These are phyloP conservation scores for Fusarium keratoplasticum DNA, from an alignment of 2,329 filamentous ascomycete genomes.

Conservation along the genomic window DNA sequence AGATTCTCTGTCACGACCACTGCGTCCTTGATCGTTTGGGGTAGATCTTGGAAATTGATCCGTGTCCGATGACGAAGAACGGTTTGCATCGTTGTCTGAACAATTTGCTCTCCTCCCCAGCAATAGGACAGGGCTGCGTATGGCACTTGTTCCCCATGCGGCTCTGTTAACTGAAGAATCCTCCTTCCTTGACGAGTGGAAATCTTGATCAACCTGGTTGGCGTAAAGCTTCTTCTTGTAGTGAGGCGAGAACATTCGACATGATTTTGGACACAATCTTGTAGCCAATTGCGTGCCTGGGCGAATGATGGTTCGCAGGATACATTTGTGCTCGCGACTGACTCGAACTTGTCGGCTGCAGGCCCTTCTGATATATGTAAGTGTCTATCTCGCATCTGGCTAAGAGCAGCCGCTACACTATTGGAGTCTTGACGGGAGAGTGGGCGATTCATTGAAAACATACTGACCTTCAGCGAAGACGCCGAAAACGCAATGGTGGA, in stretches of 20 bases:
- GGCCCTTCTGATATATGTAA: not conserved
- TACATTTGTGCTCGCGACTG: not conserved
- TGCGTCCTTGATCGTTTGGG: not conserved
- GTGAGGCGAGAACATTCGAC: not conserved
- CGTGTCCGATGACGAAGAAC: not conserved
- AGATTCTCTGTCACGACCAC: not conserved
- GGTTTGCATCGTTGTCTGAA: not conserved
- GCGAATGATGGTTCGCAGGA: not conserved
- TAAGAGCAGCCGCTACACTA: not conserved
- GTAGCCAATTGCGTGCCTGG: not conserved
- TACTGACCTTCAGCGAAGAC: not conserved
- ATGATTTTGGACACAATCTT: not conserved
- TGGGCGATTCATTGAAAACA: not conserved
- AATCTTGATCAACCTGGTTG: not conserved
- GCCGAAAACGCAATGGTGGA: not conserved
- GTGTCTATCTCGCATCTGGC: not conserved
- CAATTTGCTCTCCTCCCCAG: not conserved
- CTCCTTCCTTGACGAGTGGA: not conserved
- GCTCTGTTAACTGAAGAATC: not conserved
- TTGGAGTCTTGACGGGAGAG: not conserved
- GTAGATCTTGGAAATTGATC: not conserved
- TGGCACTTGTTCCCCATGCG: not conserved
- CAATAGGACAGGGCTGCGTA: not conserved
- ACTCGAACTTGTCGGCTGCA: not conserved
- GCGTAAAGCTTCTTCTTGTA: not conserved